phyloP scores from a whole-genome alignment of 805 yeast species.

The Yamadazyma sp. region DNA sequence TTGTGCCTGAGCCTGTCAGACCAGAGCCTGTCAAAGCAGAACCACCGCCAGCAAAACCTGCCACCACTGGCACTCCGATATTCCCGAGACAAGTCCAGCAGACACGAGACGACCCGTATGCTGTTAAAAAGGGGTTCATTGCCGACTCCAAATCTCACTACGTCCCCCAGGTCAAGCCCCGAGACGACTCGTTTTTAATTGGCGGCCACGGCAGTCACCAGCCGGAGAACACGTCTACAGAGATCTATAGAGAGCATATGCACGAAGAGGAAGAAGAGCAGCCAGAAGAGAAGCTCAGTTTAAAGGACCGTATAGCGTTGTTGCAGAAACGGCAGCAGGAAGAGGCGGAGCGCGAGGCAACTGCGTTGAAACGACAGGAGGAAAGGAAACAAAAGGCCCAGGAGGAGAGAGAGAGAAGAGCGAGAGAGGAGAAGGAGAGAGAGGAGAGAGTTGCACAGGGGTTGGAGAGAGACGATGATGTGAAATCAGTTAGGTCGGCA shows the following conservation, averaged over 20 bases:
- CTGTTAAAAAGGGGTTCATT: constrained; percentile 52
- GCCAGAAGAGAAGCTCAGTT: constrained; percentile 68
- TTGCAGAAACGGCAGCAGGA: constrained; percentile 79
- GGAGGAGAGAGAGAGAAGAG: constrained; percentile 27
- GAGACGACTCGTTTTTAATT: constrained; percentile 36
- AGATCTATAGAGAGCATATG: constrained; percentile 24
- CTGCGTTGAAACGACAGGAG: constrained; percentile 51
- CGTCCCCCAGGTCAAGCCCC: constrained; percentile 47
- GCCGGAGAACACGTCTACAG: constrained; percentile 23
- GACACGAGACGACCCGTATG: constrained; percentile 44
- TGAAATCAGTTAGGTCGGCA: neutral
- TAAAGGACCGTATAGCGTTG: constrained; percentile 83
- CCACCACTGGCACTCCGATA: neutral
- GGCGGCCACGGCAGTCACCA: constrained; percentile 23
- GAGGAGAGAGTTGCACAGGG: constrained; percentile 15
- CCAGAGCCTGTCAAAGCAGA: constrained; percentile 1
- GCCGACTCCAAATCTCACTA: constrained; percentile 62
- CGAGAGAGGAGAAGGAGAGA: constrained; percentile 16
- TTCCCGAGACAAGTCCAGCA: constrained; percentile 18
- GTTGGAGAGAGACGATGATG: constrained; percentile 9
- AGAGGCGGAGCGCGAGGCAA: constrained; percentile 72
- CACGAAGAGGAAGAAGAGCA: constrained; percentile 29
- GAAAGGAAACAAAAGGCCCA: constrained; percentile 47
- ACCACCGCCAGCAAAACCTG: neutral
- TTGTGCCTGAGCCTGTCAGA: neutral